phyloP scores from a whole-genome alignment of 768 basidiomycete species.

The Gymnopilus junonius region DNA sequence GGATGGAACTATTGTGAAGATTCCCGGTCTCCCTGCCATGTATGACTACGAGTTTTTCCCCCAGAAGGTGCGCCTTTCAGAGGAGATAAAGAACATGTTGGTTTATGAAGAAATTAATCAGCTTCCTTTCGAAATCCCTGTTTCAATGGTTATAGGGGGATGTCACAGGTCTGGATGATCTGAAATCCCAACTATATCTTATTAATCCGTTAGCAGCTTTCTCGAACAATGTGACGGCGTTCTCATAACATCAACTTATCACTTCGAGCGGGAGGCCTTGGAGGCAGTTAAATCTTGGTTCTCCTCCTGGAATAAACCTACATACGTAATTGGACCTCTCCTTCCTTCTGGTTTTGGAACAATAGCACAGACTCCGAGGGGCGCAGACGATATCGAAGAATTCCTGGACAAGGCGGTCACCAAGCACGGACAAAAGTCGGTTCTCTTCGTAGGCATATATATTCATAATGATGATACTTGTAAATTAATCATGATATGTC shows the following conservation, averaged over 20 bases:
- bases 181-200: background rate
- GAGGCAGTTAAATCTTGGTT: conserved; percentile 1
- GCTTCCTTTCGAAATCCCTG: conserved; percentile 4
- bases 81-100: background rate
- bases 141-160: background rate
- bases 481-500: background rate
- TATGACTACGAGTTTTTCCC: conserved; percentile 9
- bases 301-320: background rate
- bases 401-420: background rate
- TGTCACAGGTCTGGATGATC: background rate
- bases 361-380: background rate
- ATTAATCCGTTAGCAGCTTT: background rate
- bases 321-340: conserved; percentile 4
- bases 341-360: background rate
- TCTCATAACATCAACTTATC: background rate
- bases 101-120: background rate
- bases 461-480: background rate
- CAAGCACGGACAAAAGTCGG: background rate
- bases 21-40: conserved; percentile 3
- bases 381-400: background rate
- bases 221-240: background rate
- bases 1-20: background rate
- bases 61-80: background rate
- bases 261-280: background rate
- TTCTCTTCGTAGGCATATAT: background rate